phyloP scores from a whole-genome alignment of 192 early-diverging fungal species.

The Glomus cerebriforme region DNA sequence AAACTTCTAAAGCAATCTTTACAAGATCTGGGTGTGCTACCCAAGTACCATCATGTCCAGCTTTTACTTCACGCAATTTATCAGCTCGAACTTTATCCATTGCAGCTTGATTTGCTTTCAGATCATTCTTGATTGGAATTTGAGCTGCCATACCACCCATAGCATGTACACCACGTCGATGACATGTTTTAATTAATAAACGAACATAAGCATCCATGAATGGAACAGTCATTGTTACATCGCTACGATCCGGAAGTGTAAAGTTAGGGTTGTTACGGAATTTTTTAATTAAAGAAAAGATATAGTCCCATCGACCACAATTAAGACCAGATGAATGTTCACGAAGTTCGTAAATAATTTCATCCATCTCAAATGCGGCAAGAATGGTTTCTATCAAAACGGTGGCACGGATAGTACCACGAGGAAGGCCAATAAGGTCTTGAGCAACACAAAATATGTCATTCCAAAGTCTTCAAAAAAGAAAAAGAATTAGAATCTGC shows the following conservation, averaged over 20 bases:
- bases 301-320: conserved; percentile 99
- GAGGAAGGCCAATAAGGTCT: conserved; percentile 85
- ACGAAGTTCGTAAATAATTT: conserved; percentile 99
- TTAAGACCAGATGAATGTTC: conserved; percentile 97
- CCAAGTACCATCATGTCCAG: conserved; percentile 95
- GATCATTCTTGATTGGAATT: conserved; percentile 97
- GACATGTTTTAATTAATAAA: conserved; percentile 96
- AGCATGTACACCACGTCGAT: conserved; percentile 96
- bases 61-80: conserved; percentile 93
- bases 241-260: conserved; percentile 87
- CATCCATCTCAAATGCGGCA: conserved; percentile 98
- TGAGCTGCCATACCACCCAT: conserved; percentile 99
- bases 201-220: conserved; percentile 99
- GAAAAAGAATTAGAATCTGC: neutral
- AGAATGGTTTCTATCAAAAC: conserved; percentile 98
- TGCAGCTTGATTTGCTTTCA: conserved; percentile 84
- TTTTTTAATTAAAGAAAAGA: conserved; percentile 98
- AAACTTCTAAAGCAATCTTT: conserved; percentile 84
- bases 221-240: conserved; percentile 91
- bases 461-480: conserved; percentile 84
- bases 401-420: conserved; percentile 96
- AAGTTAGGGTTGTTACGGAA: conserved; percentile 86
- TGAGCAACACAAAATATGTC: conserved; percentile 95
- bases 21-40: conserved; percentile 98
- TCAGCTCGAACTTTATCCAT: conserved; percentile 93